These are phyloP conservation scores for Papiliotrema flavescens DNA, from an alignment of 1,284 basidiomycete species.

Conservation along the genomic window DNA sequence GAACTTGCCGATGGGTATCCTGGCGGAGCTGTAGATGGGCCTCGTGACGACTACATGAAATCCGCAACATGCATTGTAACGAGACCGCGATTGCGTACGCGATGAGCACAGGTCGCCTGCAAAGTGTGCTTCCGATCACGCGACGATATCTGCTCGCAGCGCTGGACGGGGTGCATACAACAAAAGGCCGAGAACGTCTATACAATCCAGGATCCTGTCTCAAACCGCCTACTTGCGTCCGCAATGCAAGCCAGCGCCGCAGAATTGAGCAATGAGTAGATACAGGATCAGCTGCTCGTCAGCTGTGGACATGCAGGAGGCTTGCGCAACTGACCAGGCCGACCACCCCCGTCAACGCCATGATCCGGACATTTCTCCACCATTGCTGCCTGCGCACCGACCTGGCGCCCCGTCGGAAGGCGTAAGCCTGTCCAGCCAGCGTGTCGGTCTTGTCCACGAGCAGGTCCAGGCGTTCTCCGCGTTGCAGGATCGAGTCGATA, in stretches of 20 bases:
- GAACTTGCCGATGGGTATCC: constrained; percentile 83
- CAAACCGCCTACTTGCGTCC: constrained; percentile 12
- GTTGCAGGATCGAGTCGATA: constrained; percentile 80
- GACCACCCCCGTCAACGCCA: constrained; percentile 68
- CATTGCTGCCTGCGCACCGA: constrained; percentile 88
- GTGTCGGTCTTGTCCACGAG: constrained; percentile 96
- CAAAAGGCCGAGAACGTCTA: neutral
- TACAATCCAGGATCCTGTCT: neutral
- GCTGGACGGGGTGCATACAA: constrained; percentile 6
- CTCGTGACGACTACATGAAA: neutral
- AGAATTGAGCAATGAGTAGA: constrained; percentile 78
- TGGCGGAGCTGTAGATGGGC: constrained; percentile 67
- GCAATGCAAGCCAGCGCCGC: constrained; percentile 58
- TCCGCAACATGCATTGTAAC: neutral
- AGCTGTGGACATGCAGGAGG: neutral
- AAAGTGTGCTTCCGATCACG: too few relatives aligned
- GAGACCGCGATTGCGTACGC: too few relatives aligned
- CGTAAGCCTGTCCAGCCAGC: constrained; percentile 92
- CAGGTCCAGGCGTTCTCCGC: constrained; percentile 93
- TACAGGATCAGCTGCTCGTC: constrained; percentile 64
- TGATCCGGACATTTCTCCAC: constrained; percentile 85
- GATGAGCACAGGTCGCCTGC: too few relatives aligned
- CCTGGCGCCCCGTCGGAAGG: constrained; percentile 86
- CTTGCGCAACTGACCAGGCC: constrained; percentile 59
- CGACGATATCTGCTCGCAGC: too few relatives aligned